These are phyloP conservation scores for Erythrobasidium hasegawianum DNA, from an alignment of 1,284 basidiomycete genomes.

Conservation along the genomic window DNA sequence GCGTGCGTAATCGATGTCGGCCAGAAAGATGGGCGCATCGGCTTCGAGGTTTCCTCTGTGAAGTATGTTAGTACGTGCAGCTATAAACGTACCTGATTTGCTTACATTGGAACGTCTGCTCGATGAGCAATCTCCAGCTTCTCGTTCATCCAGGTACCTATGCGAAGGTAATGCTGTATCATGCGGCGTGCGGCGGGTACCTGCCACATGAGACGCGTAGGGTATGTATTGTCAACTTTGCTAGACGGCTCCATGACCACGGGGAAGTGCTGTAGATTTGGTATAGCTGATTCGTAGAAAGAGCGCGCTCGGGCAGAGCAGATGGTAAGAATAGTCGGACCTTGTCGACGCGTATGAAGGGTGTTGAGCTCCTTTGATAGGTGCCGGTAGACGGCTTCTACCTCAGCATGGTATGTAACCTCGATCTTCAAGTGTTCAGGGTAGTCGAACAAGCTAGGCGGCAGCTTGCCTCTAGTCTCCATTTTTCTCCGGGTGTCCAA, in stretches of 20 bases:
- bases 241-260: conserved; percentile 78
- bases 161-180: conserved; percentile 73
- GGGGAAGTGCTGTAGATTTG: conserved; percentile 78
- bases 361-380: conserved; percentile 78
- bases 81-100: neutral
- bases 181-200: conserved; percentile 60
- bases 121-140: conserved; percentile 79
- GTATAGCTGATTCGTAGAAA: conserved; percentile 75
- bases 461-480: conserved; percentile 41
- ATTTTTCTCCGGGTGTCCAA: conserved; percentile 42
- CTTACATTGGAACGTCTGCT: conserved; percentile 79
- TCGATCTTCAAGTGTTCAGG: conserved; percentile 66
- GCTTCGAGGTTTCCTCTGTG: conserved; percentile 68
- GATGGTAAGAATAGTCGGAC: conserved; percentile 69
- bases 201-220: conserved; percentile 55
- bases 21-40: conserved; percentile 78
- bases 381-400: conserved; percentile 75
- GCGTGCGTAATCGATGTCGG: conserved; percentile 88
- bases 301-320: conserved; percentile 79
- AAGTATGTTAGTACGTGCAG: neutral
- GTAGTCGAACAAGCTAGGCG: conserved; percentile 60
- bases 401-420: conserved; percentile 71
- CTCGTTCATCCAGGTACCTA: conserved; percentile 77
- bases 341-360: conserved; percentile 60
- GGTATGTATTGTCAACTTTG: conserved; percentile 53